Conservation (phyloP, 257 asterid species). For the Primulina huaijiensis region DNA sequence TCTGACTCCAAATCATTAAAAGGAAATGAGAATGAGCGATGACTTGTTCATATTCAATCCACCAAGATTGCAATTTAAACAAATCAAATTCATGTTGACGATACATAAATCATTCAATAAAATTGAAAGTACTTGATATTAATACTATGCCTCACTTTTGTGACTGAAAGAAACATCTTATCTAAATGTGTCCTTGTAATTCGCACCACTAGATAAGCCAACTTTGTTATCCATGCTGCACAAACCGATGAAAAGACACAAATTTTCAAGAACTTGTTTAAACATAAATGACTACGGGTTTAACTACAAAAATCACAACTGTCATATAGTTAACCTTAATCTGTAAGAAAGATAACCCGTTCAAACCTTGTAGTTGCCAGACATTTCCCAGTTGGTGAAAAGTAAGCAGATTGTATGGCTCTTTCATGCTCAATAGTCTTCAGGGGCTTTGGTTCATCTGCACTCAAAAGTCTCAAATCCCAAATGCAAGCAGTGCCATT, state of each 20-base stretch:
- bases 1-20: slow-evolving; percentile 36
- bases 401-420: slow-evolving; percentile 82
- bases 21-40: neutral
- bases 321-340: slow-evolving; percentile 1
- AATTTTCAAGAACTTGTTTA: slow-evolving; percentile 8
- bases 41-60: slow-evolving; percentile 10
- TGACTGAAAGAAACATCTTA: slow-evolving; percentile 20
- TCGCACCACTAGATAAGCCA: slow-evolving; percentile 65
- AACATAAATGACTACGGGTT: slow-evolving; percentile 8
- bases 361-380: slow-evolving; percentile 89
- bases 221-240: slow-evolving; percentile 67
- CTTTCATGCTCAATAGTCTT: slow-evolving; percentile 52
- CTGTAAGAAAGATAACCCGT: slow-evolving; percentile 8
- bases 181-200: slow-evolving; percentile 73
- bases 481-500: slow-evolving; percentile 87
- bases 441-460: slow-evolving; percentile 39
- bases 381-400: slow-evolving; percentile 75
- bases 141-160: neutral
- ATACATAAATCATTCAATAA: neutral
- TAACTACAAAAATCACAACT: neutral
- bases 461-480: slow-evolving; percentile 68
- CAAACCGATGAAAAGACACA: slow-evolving; percentile 5
- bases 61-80: neutral
- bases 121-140: neutral
- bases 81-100: neutral